Evolutionary conservation across 2,329 filamentous ascomycete species (phyloP), one percentile per base, ranked within the genome.

Genomic region (Bipolaris oryzae): DNA sequence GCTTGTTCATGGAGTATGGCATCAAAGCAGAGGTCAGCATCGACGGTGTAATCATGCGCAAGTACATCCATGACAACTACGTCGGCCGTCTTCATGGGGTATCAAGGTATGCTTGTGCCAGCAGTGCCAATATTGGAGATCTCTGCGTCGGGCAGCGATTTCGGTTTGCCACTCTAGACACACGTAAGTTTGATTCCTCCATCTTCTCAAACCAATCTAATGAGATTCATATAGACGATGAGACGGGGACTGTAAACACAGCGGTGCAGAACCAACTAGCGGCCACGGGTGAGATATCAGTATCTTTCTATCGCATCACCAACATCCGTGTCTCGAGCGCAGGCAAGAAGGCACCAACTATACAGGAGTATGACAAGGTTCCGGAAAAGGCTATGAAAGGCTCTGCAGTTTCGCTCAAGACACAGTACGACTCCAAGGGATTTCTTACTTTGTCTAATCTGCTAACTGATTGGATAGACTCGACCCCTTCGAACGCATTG

Each of bases 351-450:
- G 39, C 23, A 9, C 53, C 39, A n/a, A 42, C 46, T 2, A 55
- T 55, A 37, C 23, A 44, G 7, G 25, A 33, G 28, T 51, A 51
- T 15, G 48, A 44, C 13, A 41, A 37, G 11, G 28, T 57, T 15
- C 38, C 57, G 0, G 57, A 60, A 46, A 60, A 60, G 41, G 43
- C 41, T 20, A 15, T 57, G 20, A 60, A 57, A 43, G 53, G 53
- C 21, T 49, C 50, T 3, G 39, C 49, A 2, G 50, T 53, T 7
- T 60, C 57, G 10, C 45, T 50, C 23, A 48, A 50, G n/a, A 51
- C 50, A 3, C 53, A n/a, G 57, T 57, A 41, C 9, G 15, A 20
- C 37, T 21, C 9, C 11, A 11, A 34, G 23, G 20, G 6, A 25
- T 2, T 10, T 7, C 11, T 39, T 9, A 0, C 5, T 16, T 11